A percentile compares a stretch with the other conserved stretches of the same genome.
These are phyloP conservation scores for Fragilaria radians DNA, from an alignment of 108 stramenopile genomes.

Conservation along the genomic window DNA sequence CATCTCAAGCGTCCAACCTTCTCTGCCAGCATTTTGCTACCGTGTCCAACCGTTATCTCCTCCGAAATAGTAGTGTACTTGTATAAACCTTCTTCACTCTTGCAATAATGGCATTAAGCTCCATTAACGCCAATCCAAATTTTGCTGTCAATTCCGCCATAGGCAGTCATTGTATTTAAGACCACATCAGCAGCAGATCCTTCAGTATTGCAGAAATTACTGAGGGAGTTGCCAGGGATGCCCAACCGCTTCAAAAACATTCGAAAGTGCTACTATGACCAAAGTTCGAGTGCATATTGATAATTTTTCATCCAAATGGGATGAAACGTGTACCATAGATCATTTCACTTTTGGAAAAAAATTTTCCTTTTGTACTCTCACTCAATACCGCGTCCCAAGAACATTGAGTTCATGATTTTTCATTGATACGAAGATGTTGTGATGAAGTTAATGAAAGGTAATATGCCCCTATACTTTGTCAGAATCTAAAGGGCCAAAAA, in stretches of 20 bases:
- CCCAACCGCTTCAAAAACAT: neutral
- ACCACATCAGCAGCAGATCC: too few species aligned
- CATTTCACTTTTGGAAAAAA: slow-evolving; percentile 65
- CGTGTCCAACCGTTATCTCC: too few species aligned
- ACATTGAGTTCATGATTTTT: slow-evolving; percentile 74
- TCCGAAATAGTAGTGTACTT: too few species aligned
- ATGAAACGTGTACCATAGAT: slow-evolving; percentile 75
- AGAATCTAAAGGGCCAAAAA: too few species aligned
- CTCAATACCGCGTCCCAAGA: slow-evolving; percentile 54
- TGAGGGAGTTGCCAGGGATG: slow-evolving; percentile 20
- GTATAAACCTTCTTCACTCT: too few species aligned
- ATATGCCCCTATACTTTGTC: too few species aligned
- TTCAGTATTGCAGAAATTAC: slow-evolving; percentile 78
- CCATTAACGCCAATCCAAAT: too few species aligned
- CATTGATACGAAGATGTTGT: slow-evolving; percentile 46
- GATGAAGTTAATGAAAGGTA: slow-evolving; percentile 25
- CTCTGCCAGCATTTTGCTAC: too few species aligned
- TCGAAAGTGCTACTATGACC: slow-evolving; percentile 5
- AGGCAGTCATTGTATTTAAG: too few species aligned
- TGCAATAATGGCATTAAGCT: too few species aligned
- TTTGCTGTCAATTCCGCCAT: too few species aligned
- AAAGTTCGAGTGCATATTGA: slow-evolving; percentile 91
- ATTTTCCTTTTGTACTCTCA: slow-evolving; percentile 77
- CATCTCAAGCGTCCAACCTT: too few species aligned
- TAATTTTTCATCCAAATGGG: slow-evolving; percentile 88